Percentiles rank a stretch among this genome's conserved stretches.
These are phyloP conservation scores for Galerina marginata DNA, from an alignment of 768 basidiomycete genomes.

Conservation along the genomic window DNA sequence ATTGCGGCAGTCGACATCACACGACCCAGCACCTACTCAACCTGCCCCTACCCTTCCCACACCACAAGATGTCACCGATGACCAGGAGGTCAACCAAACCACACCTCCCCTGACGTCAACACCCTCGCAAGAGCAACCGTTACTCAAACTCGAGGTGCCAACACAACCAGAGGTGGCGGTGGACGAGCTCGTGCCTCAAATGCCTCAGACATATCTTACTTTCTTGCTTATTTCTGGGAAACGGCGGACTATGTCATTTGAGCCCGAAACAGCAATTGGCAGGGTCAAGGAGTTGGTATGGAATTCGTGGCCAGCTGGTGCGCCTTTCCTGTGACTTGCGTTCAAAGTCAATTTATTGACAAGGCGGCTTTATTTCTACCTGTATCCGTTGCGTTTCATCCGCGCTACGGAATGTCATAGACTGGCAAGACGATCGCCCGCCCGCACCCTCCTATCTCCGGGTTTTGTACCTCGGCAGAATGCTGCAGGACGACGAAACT, in stretches of 20 bases:
- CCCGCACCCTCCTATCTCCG: constrained; percentile 79
- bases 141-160: constrained; percentile 8
- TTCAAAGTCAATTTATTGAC: constrained; percentile 10
- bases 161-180: constrained; percentile 11
- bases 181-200: constrained; percentile 51
- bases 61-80: constrained; percentile 19
- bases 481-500: constrained; percentile 85
- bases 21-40: constrained; percentile 22
- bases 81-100: constrained; percentile 10
- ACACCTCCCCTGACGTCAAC: constrained; percentile 7
- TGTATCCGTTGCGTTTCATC: not conserved
- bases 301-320: constrained; percentile 82
- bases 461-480: constrained; percentile 76
- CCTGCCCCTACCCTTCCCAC: constrained; percentile 27
- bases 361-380: constrained; percentile 9
- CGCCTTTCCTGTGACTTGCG: constrained; percentile 26
- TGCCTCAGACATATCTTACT: constrained; percentile 67
- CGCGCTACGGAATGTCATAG: constrained; percentile 34
- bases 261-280: constrained; percentile 75
- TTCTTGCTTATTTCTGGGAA: constrained; percentile 76
- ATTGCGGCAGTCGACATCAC: constrained; percentile 23
- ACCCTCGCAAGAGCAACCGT: constrained; percentile 15
- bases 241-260: constrained; percentile 74
- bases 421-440: constrained; percentile 82
- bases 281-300: constrained; percentile 84